Evolutionary conservation across 2,329 filamentous ascomycete species (phyloP).

Genomic region (Penicillium sp.): DNA sequence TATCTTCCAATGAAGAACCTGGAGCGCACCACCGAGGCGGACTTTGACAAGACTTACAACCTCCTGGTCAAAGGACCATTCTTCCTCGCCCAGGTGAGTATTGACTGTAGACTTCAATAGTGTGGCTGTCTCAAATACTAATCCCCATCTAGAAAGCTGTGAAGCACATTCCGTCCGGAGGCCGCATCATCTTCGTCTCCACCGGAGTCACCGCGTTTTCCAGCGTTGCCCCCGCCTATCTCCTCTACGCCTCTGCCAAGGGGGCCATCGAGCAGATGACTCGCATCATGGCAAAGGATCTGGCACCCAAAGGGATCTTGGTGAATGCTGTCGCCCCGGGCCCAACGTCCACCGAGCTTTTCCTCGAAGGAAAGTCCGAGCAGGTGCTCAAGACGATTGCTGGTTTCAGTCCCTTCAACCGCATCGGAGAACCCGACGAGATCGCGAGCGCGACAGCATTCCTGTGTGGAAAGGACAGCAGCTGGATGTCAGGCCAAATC

Average conservation of each 20-base stretch:
- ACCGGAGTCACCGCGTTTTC: slow-evolving; percentile 43
- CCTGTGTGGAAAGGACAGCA: slow-evolving; percentile 44
- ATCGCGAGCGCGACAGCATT: slow-evolving; percentile 50
- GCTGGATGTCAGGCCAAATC: slow-evolving; percentile 47
- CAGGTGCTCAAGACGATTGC: slow-evolving; percentile 46
- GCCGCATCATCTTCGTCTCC: slow-evolving; percentile 54
- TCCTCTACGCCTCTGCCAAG: slow-evolving; percentile 57
- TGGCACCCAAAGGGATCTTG: slow-evolving; percentile 51
- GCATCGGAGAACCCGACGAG: slow-evolving; percentile 51
- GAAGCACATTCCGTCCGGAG: slow-evolving; percentile 51
- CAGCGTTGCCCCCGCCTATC: slow-evolving; percentile 46
- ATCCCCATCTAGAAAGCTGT: slow-evolving; percentile 46
- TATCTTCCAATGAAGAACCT: slow-evolving; percentile 52
- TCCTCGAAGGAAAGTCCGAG: slow-evolving; percentile 52
- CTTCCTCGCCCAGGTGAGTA: slow-evolving; percentile 46
- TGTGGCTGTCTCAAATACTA: neutral
- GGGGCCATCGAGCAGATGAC: slow-evolving; percentile 61
- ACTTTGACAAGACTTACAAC: slow-evolving; percentile 51
- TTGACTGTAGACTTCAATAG: neutral
- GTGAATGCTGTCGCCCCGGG: slow-evolving; percentile 55
- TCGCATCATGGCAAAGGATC: slow-evolving; percentile 55
- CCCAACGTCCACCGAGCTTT: slow-evolving; percentile 57
- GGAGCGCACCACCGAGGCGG: slow-evolving; percentile 49
- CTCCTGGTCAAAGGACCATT: slow-evolving; percentile 59
- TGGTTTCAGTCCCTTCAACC: slow-evolving; percentile 44